Base-by-base conservation (phyloP, 2,329 filamentous ascomycete species). In the Coniochaeta ligniaria region DNA sequence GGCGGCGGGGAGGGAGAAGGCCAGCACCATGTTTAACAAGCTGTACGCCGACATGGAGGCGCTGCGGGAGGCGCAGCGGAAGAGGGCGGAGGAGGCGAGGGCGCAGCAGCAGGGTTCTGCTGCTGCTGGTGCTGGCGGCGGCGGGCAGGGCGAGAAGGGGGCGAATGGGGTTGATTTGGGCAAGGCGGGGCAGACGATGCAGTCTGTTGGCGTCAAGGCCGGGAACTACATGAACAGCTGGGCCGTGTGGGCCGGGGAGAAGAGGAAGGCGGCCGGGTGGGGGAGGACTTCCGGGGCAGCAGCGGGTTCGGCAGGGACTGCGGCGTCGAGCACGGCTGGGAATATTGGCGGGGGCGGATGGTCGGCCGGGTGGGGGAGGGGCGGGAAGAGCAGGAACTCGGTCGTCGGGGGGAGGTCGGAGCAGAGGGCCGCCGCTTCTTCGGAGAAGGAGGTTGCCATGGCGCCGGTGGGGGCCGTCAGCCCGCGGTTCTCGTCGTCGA, bases 41-140 rank as follows among this genome's bases (percentile, higher is more conserved):
- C 80, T 98, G 31, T 98, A 96, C 80, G 85, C 91, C 0, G 94
- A 98, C 67, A 90, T 98, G 75, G 94, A 98, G 73, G 78, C 85
- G 2, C 83, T 92, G 75, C 82, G 91, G 16, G 91, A 93, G 74
- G 83, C 85, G 17, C 90, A 93, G 72, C 80, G 85, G 60, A 86
- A 84, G 67, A 79, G 80, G 58, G 77, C 81, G 6, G 85, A 89
- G 62, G 82, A 89, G 68, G 73, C 77, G 56, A 76, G 77, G 64
- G 47, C 62, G 52, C 63, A 64, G 35, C 66, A 68, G 38, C 31
- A 33, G n/a, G n/a, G n/a, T n/a, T n/a, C n/a, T n/a, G n/a, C n/a
- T n/a, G n/a, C n/a, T n/a, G n/a, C n/a, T n/a, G n/a, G n/a, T n/a
- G n/a, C n/a, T n/a, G n/a, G 35, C 6, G 3, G 35, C 35, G 35